Base-by-base conservation (phyloP, 2,329 filamentous ascomycete species). In the Neoarthrinium moseri region DNA sequence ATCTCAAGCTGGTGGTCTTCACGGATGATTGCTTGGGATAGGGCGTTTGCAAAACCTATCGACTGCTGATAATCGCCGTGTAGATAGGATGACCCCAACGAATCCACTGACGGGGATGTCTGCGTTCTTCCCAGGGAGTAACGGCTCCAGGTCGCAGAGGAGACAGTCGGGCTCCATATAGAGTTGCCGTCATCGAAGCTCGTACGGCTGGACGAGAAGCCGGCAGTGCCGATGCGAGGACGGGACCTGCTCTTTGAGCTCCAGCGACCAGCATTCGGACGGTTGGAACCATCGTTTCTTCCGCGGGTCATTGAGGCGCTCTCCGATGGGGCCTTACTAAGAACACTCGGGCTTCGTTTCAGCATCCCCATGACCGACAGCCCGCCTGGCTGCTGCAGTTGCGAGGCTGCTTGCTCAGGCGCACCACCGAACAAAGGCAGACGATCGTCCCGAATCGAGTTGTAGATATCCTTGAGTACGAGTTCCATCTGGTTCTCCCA, bases 61-160 rank as follows among this genome's bases (percentile, higher is more conserved):
- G 91, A 95, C 67, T 96, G 91, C 67, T 96, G 91, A 65, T 92
- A 96, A 58, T 95, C 91, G 33, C 83, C 84, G 37, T 84, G 80
- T 5, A 83, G 84, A 64, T 86, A 86, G 26, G 83, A 80, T 2
- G 89, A 91, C 17, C 84, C 86, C 56, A 97, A 84, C 1, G 91
- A 96, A 62, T 96, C 90, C 58, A 96, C 87, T 4, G 91, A 96
- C 74, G 94, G 88, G 3, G 91, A 92, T 1, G 90, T 91, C 51
- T 95, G 84, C 1, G 91, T 95, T 62, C 95, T 90, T 24, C 91
- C 90, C 49, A 95, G 77, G 1, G 92, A 97, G 60, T 94, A 89
- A 58, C 89, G 92, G 70, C 91, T 96, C 91, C 91, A 96, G 0
- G 89, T 94, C 53, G 91, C 95, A n/a, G 91, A 95, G 17, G 89